Base-by-base conservation (phyloP, 306 rosid species). In the Cucurbita moschata region DNA sequence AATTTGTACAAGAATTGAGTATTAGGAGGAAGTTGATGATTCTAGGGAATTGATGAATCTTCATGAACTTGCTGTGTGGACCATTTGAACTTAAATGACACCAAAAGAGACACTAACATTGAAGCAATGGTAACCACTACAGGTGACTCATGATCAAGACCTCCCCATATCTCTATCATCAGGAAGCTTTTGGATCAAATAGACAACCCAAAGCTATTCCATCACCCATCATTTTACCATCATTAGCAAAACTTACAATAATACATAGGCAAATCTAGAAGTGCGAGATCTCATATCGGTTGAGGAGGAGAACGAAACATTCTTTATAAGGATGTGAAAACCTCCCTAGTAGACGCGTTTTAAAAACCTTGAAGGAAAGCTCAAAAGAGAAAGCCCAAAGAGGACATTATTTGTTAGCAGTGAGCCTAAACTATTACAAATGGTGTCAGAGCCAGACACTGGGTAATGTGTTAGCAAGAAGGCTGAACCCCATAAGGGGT, bases 151-250 rank as follows among this genome's bases (percentile, higher is more conserved):
- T 43, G 72, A 46, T 21, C 40, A 67, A 67, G 72, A 67, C 43
- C 56, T 68, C 40, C 55, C 37, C 14, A 11, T 66, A 46, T 23
- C 73, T 68, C 73, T 42, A 67, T 67, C 73, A 68, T 46, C 38
- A 68, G 4, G 73, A 68, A 68, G 47, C 56, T 68, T 46, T 68
- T 47, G 47, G 73, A 68, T 46, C 73, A 68, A 76, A 60, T 50
- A 75, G 21, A 43, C 7, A 19, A 12, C 7, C 39, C 54, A 44
- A 19, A 9, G 10, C 11, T 21, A 19, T 66, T 66, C n/a, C n/a
- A 65, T 5, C 30, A 38, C n/a, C 8, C 50, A 62, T 38, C 69
- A 15, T 37, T 39, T 12, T 12, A 8, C 37, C 30, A 2, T 4
- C 44, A 39, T 39, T 39, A 39, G 8, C 49, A 40, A 16, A 40